Percentiles rank a stretch among this genome's conserved stretches.
Conservation (phyloP, 2,329 filamentous ascomycete genomes). For the Penicillium sp. region DNA sequence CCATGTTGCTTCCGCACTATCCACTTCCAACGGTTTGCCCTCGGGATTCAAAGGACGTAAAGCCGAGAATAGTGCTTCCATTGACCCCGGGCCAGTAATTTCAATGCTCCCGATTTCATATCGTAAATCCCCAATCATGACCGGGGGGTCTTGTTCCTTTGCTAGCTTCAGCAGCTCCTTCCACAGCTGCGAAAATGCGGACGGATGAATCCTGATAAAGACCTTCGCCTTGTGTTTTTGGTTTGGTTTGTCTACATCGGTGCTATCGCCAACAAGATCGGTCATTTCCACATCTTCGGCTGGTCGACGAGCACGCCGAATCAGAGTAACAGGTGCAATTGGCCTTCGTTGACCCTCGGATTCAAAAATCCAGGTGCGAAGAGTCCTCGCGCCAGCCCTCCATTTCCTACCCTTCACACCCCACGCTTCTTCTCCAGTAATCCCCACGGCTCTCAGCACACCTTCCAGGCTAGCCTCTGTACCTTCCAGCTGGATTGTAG, state of each 20-base stretch:
- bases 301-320: conserved; percentile 68
- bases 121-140: conserved; percentile 68
- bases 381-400: conserved; percentile 65
- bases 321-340: conserved; percentile 73
- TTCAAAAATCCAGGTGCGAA: conserved; percentile 64
- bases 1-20: conserved; percentile 48
- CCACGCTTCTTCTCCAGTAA: conserved; percentile 65
- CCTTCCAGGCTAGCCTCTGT: conserved; percentile 65
- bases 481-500: conserved; percentile 80
- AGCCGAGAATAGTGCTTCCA: conserved; percentile 74
- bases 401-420: conserved; percentile 70
- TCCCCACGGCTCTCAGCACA: conserved; percentile 68
- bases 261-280: conserved; percentile 29
- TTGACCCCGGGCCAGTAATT: conserved; percentile 74
- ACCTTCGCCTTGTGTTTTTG: conserved; percentile 56
- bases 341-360: conserved; percentile 57
- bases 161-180: conserved; percentile 62
- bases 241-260: conserved; percentile 24
- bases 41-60: conserved; percentile 56
- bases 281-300: conserved; percentile 44
- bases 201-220: conserved; percentile 80
- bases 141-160: conserved; percentile 65
- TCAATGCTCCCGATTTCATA: conserved; percentile 77
- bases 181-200: conserved; percentile 71
- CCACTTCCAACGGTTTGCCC: conserved; percentile 24